phyloP scores from a whole-genome alignment of 2,329 filamentous ascomycete species.

The Trichoderma lentiforme region DNA sequence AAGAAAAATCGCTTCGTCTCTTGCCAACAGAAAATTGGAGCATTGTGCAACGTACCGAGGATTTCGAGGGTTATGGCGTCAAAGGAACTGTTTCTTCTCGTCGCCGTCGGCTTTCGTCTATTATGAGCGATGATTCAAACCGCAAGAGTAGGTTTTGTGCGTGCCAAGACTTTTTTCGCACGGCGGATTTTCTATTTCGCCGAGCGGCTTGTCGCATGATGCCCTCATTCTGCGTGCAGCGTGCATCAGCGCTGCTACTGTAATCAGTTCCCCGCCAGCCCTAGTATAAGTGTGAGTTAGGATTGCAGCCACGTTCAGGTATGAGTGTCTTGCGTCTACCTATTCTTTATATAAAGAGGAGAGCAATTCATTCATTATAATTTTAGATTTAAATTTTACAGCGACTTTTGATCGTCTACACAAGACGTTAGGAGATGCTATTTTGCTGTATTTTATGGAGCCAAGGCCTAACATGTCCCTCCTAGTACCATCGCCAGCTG shows the following conservation, averaged over 20 bases:
- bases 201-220: slow-evolving; percentile 3
- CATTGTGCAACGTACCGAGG: slow-evolving; percentile 30
- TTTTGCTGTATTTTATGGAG: not conserved
- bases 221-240: not conserved
- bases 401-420: not conserved
- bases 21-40: not conserved
- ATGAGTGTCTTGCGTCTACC: no score
- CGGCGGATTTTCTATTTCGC: slow-evolving; percentile 19
- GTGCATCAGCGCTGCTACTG: not conserved
- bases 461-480: not conserved
- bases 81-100: slow-evolving; percentile 22
- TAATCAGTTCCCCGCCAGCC: not conserved
- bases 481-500: not conserved
- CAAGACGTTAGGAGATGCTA: not conserved
- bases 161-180: slow-evolving; percentile 44
- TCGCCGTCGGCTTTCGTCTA: slow-evolving; percentile 34
- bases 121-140: slow-evolving; percentile 33
- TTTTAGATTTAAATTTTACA: not conserved
- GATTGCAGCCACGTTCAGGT: no score
- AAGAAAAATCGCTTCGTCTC: not conserved
- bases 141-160: slow-evolving; percentile 42
- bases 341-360: no score
- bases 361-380: not conserved
- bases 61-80: slow-evolving; percentile 27
- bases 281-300: no score